A percentile compares a stretch with the other conserved stretches of the same genome.
Conservation (phyloP, 2,329 filamentous ascomycete genomes). For the Ophidiomyces ophidiicola region DNA sequence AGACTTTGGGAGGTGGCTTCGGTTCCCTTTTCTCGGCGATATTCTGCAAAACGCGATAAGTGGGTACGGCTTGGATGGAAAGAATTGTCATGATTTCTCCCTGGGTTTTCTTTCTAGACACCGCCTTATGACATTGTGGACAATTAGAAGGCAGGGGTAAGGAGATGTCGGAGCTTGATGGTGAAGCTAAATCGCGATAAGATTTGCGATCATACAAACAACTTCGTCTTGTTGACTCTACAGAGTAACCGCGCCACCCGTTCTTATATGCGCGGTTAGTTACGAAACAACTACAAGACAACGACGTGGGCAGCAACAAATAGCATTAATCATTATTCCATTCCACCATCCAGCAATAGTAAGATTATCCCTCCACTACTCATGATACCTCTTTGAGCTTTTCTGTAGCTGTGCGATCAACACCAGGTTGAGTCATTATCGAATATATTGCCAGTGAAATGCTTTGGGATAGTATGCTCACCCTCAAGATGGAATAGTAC, state of each 20-base stretch:
- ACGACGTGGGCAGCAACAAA: not conserved
- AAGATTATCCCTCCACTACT: not conserved
- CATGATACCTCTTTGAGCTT: constrained; percentile 12
- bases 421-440: not conserved
- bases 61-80: constrained; percentile 27
- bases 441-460: not conserved
- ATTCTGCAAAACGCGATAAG: constrained; percentile 31
- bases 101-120: not conserved
- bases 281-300: not conserved
- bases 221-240: too few relatives aligned
- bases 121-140: not conserved
- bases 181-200: constrained; percentile 8
- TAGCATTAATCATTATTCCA: constrained; percentile 5
- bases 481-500: constrained; percentile 95
- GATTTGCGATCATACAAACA: too few relatives aligned
- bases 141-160: not conserved
- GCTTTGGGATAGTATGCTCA: too few relatives aligned
- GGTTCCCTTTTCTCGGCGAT: constrained; percentile 37
- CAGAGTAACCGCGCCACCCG: too few relatives aligned
- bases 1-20: constrained; percentile 44
- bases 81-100: constrained; percentile 36
- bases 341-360: not conserved
- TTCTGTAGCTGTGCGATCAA: constrained; percentile 9
- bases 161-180: not conserved
- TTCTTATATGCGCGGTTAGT: too few relatives aligned